Percentiles rank a stretch among this genome's conserved stretches.
These are phyloP conservation scores for Candida glaebosa DNA, from an alignment of 805 yeast species.

Conservation along the genomic window DNA sequence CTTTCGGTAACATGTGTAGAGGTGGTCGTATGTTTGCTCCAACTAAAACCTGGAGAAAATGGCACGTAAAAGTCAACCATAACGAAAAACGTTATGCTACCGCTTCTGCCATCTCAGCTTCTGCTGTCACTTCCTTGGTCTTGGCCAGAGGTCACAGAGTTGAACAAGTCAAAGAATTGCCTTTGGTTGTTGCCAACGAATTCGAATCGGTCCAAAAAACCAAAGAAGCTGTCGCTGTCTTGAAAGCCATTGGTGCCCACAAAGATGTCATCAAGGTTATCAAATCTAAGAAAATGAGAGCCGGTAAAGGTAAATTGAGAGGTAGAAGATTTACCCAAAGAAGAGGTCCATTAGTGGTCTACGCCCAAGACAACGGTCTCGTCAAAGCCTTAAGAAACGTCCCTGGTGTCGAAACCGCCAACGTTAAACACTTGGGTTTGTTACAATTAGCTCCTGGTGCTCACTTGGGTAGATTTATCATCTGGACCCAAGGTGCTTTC, in stretches of 20 bases:
- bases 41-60: constrained; percentile 99
- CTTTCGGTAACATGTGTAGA: constrained; percentile 99
- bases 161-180: constrained; percentile 97
- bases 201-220: constrained; percentile 93
- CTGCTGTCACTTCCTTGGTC: constrained; percentile 97
- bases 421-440: constrained; percentile 88
- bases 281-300: constrained; percentile 98
- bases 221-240: constrained; percentile 97
- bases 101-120: constrained; percentile 99
- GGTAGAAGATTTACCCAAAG: constrained; percentile 99
- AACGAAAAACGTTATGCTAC: constrained; percentile 99
- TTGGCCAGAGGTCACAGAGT: constrained; percentile 99
- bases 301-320: constrained; percentile 99
- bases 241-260: constrained; percentile 99
- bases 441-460: constrained; percentile 99
- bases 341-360: constrained; percentile 99
- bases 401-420: constrained; percentile 98
- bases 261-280: constrained; percentile 96
- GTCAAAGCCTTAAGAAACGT: constrained; percentile 99
- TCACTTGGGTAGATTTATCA: constrained; percentile 98
- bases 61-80: constrained; percentile 99
- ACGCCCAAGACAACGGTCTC: constrained; percentile 95
- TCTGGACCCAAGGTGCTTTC: constrained; percentile 99
- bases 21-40: constrained; percentile 99
- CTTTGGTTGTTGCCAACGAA: constrained; percentile 93